Percentiles rank a stretch among this genome's conserved stretches.
phyloP scores from a whole-genome alignment of 2,329 filamentous ascomycete genomes.

The Calycina herbarum region DNA sequence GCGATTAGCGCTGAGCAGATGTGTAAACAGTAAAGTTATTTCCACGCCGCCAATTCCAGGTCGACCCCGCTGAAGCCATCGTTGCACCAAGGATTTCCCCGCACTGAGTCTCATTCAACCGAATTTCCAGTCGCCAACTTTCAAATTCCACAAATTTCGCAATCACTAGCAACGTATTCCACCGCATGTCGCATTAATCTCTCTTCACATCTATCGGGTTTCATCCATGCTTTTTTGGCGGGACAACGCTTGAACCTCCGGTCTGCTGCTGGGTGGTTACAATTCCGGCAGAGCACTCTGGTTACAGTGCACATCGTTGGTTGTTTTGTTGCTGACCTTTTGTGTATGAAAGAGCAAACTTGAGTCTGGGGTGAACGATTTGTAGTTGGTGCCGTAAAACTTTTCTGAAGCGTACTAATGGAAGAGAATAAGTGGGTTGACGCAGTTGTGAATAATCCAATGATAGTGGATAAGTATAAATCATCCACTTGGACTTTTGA shows the following conservation, averaged over 20 bases:
- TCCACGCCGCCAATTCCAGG: background rate
- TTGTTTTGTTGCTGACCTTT: no score
- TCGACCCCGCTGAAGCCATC: background rate
- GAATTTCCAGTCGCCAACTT: background rate
- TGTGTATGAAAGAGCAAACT: no score
- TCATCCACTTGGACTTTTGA: no score
- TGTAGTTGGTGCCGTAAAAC: no score
- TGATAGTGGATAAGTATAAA: no score
- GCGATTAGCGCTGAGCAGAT: background rate
- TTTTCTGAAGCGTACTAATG: no score
- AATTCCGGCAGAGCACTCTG: background rate
- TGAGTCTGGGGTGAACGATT: no score
- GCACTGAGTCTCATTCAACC: background rate
- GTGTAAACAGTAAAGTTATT: background rate
- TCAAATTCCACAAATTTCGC: background rate
- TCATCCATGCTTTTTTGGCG: background rate
- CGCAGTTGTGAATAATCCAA: no score
- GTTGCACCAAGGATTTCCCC: background rate
- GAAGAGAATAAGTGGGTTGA: no score
- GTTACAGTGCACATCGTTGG: background rate
- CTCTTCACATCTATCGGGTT: background rate
- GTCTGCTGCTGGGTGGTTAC: background rate
- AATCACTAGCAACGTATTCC: background rate
- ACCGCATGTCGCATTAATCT: background rate
- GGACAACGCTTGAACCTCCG: background rate